These are phyloP conservation scores for Starmerella riodocensis DNA, from an alignment of 805 yeast species.

Conservation along the genomic window DNA sequence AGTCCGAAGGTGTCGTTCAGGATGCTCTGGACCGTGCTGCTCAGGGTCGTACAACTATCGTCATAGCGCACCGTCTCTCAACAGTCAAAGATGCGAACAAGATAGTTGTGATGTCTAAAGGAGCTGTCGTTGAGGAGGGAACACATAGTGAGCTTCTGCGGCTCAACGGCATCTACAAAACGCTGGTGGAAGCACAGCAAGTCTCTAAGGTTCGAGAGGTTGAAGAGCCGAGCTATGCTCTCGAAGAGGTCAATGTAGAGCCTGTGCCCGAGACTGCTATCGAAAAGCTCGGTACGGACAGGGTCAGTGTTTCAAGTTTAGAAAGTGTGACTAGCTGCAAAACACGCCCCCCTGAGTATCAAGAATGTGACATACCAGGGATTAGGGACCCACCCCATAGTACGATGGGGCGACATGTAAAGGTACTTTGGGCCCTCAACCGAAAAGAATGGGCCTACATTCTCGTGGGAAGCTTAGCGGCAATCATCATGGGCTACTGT, in stretches of 20 bases:
- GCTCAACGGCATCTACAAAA: background rate
- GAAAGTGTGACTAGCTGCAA: background rate
- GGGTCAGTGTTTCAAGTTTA: background rate
- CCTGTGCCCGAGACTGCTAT: too few relatives aligned
- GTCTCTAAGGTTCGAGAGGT: background rate
- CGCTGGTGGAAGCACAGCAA: background rate
- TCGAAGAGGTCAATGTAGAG: background rate
- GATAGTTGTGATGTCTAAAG: slow-evolving; percentile 1
- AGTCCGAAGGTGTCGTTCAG: background rate
- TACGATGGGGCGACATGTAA: background rate
- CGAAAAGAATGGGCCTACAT: background rate
- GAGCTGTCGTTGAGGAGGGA: background rate
- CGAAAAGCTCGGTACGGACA: too few relatives aligned
- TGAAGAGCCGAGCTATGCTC: background rate
- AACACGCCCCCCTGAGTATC: background rate
- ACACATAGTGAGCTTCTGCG: background rate
- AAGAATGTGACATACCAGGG: background rate
- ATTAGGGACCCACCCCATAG: background rate
- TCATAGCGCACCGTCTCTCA: background rate
- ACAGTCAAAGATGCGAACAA: background rate
- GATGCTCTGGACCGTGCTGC: background rate
- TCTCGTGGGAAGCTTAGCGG: background rate
- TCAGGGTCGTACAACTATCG: background rate
- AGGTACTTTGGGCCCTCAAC: background rate
- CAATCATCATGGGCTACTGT: background rate